These are phyloP conservation scores for Fusarium acutatum DNA, from an alignment of 2,329 filamentous ascomycete species.

Conservation along the genomic window DNA sequence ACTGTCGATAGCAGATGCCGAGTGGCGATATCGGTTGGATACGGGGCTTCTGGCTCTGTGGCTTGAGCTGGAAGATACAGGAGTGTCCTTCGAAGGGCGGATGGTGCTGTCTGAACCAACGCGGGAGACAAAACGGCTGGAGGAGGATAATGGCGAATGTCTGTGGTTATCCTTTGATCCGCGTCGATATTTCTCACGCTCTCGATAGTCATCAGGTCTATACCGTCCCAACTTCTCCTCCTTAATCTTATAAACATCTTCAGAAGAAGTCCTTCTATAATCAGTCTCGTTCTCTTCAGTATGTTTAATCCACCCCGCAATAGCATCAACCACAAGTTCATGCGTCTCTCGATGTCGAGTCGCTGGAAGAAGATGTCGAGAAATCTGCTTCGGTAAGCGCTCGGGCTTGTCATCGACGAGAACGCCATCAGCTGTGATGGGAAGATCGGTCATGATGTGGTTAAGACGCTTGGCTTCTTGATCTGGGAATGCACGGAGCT, in stretches of 20 bases:
- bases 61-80: slow-evolving; percentile 6
- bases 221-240: slow-evolving; percentile 26
- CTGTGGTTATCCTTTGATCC: slow-evolving; percentile 30
- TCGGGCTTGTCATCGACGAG: slow-evolving; percentile 72
- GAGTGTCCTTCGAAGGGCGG: slow-evolving; percentile 22
- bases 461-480: slow-evolving; percentile 76
- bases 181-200: slow-evolving; percentile 28
- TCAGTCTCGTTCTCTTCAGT: slow-evolving; percentile 28
- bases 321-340: slow-evolving; percentile 67
- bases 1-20: slow-evolving; percentile 19
- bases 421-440: slow-evolving; percentile 65
- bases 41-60: slow-evolving; percentile 33
- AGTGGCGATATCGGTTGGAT: slow-evolving; percentile 34
- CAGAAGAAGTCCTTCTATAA: slow-evolving; percentile 13
- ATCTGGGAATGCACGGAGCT: slow-evolving; percentile 80
- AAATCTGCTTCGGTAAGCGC: slow-evolving; percentile 80
- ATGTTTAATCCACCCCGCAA: slow-evolving; percentile 55
- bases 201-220: slow-evolving; percentile 31
- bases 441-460: slow-evolving; percentile 73
- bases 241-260: slow-evolving; percentile 26
- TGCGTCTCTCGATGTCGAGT: slow-evolving; percentile 64
- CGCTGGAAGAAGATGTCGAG: slow-evolving; percentile 75
- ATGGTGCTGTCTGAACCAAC: slow-evolving; percentile 28
- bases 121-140: slow-evolving; percentile 22
- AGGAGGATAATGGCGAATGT: slow-evolving; percentile 11